Base-by-base conservation (phyloP, 2,329 filamentous ascomycete genomes). In the Fusarium odoratissimum region DNA sequence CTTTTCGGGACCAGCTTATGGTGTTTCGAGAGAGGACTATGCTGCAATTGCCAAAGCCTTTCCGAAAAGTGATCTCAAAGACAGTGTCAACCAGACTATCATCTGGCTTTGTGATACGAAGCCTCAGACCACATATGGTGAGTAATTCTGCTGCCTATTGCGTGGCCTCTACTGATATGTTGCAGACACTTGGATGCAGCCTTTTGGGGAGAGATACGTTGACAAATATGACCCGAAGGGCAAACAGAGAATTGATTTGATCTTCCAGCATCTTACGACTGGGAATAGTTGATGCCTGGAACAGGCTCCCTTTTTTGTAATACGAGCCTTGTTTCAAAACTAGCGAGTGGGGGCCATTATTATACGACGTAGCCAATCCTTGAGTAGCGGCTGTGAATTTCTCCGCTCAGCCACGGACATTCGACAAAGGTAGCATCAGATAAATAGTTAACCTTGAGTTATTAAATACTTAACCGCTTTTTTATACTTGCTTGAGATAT, bases 161-260 rank as follows among this genome's bases (percentile, higher is more conserved):
- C 51, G 37, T 19, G 25, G 19, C 25, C 14, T 28, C n/a, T 46
- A 41, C 44, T 61, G 12, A 51, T 21, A 2, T 28, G 2, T 3
- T 45, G 21, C 54, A 49, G 57, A 60, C 8, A 71, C 60, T 17
- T 69, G 64, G 67, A 59, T 71, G 46, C 52, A 71, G 19, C 68
- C 63, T 31, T 72, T 60, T 25, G 67, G 69, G 9, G 67, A 72
- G 6, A 57, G 23, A n/a, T 64, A 64, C 38, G 51, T 71, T 19
- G 8, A 19, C 1, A 40, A 45, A 21, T 71, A 71, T 31, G 13
- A 37, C 21, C 8, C 59, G 2, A 21, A 8, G 7, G 69, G 63
- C 10, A 55, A 71, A 19, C 48, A 52, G 28, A 31, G 46, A 17
- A 59, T 71, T 37, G 64, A 68, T 59, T 13, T 45, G 16, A 23